Conservation (phyloP, 192 early-diverging fungal species). For the Rhizophagus sp. region DNA sequence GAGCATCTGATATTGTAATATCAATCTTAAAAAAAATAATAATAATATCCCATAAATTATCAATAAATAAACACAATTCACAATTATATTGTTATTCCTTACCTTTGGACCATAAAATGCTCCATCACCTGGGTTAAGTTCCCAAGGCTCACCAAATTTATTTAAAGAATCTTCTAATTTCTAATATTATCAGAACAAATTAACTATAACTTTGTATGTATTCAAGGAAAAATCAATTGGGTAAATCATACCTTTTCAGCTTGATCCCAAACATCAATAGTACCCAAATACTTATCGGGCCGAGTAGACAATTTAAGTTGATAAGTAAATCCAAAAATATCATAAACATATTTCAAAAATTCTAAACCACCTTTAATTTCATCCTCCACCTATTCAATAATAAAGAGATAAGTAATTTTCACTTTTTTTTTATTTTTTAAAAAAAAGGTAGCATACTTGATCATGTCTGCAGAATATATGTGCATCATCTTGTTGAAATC, state of each 20-base stretch:
- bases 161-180: conserved; percentile 75
- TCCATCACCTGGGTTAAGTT: conserved; percentile 92
- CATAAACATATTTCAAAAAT: conserved; percentile 89
- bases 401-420: neutral
- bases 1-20: conserved; percentile 92
- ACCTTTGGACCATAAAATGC: conserved; percentile 99
- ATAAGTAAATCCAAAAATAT: conserved; percentile 94
- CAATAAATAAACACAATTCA: too few relatives aligned
- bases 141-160: conserved; percentile 81
- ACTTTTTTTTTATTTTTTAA: neutral
- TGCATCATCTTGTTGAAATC: conserved; percentile 99
- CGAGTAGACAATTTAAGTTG: conserved; percentile 91
- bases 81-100: neutral
- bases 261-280: conserved; percentile 85
- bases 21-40: conserved; percentile 63
- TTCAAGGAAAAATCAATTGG: neutral
- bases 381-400: conserved; percentile 50
- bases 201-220: neutral
- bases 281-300: conserved; percentile 94
- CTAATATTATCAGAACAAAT: conserved; percentile 28
- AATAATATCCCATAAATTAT: neutral
- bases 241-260: conserved; percentile 70
- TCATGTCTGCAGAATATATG: conserved; percentile 95
- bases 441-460: conserved; percentile 52
- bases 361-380: conserved; percentile 88